Conservation (phyloP, 345 rosid genomes). For the Triadica sebifera region DNA sequence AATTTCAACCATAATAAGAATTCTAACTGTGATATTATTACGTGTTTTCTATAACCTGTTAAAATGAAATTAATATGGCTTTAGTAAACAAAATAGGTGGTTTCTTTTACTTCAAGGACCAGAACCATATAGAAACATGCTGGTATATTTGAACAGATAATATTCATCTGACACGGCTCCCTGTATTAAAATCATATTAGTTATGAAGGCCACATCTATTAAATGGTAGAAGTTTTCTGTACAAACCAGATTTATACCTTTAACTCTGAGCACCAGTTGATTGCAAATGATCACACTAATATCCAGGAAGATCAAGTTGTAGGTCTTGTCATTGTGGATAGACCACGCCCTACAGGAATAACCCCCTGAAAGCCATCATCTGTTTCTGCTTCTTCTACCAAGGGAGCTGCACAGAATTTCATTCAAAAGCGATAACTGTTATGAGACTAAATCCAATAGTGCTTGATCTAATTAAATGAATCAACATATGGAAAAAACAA, state of each 20-base stretch:
- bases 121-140: background rate
- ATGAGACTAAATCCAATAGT: background rate
- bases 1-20: background rate
- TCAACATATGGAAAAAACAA: background rate
- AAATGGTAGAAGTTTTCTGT: background rate
- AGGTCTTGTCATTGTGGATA: conserved; percentile 87
- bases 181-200: background rate
- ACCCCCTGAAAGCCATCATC: conserved; percentile 60
- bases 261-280: background rate
- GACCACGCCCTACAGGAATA: conserved; percentile 76
- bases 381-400: conserved; percentile 60
- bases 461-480: background rate
- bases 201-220: background rate
- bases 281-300: background rate
- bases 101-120: background rate
- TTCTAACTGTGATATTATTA: background rate
- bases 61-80: background rate
- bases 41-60: background rate
- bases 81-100: background rate
- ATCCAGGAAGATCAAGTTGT: conserved; percentile 50
- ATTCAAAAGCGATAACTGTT: background rate
- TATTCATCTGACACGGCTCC: background rate
- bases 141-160: background rate
- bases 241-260: conserved; percentile 9
- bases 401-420: conserved; percentile 38